A percentile compares a stretch with the other conserved stretches of the same genome.
Evolutionary conservation across 352 stramenopile species (phyloP).

Genomic region (Phytopythium montanum): DNA sequence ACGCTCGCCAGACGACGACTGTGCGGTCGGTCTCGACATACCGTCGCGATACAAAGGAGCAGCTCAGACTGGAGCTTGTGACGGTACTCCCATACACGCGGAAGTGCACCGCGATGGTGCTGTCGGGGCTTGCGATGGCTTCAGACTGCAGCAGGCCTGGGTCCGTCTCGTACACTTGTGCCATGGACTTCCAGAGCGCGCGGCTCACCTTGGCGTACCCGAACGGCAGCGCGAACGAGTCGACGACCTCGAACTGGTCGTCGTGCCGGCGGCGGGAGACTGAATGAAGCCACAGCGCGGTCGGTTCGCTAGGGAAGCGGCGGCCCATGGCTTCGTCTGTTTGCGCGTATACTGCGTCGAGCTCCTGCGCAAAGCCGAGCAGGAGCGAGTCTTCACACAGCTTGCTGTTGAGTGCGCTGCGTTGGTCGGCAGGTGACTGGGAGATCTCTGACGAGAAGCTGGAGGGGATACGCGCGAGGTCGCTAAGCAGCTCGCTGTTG

Average conservation of each 20-base stretch:
- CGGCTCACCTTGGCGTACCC: conserved; percentile 18
- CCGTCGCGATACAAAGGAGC: conserved; percentile 27
- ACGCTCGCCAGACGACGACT: conserved; percentile 57
- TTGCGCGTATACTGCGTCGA: conserved; percentile 18
- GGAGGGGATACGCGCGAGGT: neutral
- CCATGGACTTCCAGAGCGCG: conserved; percentile 22
- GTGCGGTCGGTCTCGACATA: conserved; percentile 45
- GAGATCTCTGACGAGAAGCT: neutral
- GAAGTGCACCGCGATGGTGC: conserved; percentile 25
- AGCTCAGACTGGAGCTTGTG: conserved; percentile 13
- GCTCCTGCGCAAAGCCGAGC: neutral
- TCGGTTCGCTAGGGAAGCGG: neutral
- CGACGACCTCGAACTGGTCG: neutral
- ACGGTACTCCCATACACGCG: conserved; percentile 15
- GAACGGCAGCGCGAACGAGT: conserved; percentile 20
- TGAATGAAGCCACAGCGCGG: neutral
- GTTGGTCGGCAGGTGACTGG: neutral
- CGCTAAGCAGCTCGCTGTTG: neutral
- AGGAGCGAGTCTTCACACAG: conserved; percentile 1
- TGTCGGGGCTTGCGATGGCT: conserved; percentile 11
- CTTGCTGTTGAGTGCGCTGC: neutral
- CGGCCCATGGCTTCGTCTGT: conserved; percentile 8
- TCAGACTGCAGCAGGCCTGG: conserved; percentile 11
- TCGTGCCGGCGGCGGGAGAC: neutral
- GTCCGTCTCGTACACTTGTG: conserved; percentile 21